Evolutionary conservation across 352 stramenopile species (phyloP).

Genomic region (Pilasporangium apinafurcum): DNA sequence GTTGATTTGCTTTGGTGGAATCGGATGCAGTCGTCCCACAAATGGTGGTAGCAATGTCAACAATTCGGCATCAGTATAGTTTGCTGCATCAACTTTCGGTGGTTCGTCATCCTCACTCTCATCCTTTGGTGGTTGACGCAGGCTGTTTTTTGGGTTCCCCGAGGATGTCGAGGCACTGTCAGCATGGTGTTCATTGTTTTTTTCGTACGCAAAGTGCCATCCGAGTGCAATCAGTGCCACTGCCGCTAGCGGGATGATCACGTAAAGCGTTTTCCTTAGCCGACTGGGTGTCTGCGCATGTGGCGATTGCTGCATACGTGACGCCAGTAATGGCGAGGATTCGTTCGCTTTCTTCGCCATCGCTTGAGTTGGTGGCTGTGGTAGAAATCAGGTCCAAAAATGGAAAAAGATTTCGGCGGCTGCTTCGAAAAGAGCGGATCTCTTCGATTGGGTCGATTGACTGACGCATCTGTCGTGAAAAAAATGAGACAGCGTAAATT

Average conservation of each 20-base stretch:
- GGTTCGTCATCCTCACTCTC: background rate
- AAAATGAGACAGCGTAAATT: background rate
- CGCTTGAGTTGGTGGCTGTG: background rate
- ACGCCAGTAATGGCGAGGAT: constrained; percentile 44
- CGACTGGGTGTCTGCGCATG: background rate
- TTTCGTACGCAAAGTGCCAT: constrained; percentile 21
- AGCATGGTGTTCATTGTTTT: constrained; percentile 3
- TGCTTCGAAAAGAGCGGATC: no score
- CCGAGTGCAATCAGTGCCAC: constrained; percentile 43
- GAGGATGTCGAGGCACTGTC: constrained; percentile 7
- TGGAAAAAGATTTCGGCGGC: background rate
- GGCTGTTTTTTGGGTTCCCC: no score
- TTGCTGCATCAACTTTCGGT: background rate
- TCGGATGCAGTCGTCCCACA: constrained; percentile 34
- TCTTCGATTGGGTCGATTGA: background rate
- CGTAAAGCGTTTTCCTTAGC: constrained; percentile 34
- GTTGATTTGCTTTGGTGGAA: constrained; percentile 56
- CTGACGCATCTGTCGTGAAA: background rate
- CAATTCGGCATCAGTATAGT: constrained; percentile 33
- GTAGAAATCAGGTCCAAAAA: no score
- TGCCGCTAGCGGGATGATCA: constrained; percentile 42
- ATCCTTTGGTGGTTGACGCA: no score
- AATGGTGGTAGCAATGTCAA: constrained; percentile 57
- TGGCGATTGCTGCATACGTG: constrained; percentile 4
- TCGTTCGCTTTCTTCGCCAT: constrained; percentile 22